phyloP scores from a whole-genome alignment of 331 rosid genomes.

The Acacia concinna region DNA sequence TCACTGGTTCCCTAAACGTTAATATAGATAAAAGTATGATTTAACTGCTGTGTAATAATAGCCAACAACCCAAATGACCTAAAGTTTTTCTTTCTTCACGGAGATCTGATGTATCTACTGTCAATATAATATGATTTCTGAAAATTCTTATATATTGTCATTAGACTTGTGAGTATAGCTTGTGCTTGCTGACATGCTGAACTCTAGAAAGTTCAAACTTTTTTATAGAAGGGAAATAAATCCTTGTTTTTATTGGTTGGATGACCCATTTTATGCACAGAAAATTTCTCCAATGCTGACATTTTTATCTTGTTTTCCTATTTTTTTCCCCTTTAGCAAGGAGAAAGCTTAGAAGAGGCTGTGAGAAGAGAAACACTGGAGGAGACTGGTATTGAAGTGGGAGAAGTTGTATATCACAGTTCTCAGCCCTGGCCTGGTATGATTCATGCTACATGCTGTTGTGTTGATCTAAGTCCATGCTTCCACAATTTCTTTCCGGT shows the following conservation, averaged over 20 bases:
- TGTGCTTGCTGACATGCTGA: conserved; percentile 8
- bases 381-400: conserved; percentile 92
- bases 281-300: not conserved
- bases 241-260: conserved; percentile 22
- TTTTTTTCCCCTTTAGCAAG: conserved; percentile 58
- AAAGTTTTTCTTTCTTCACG: conserved; percentile 13
- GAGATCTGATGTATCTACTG: conserved; percentile 8
- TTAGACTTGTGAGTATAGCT: not conserved
- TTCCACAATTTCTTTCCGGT: conserved; percentile 4
- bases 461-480: conserved; percentile 5
- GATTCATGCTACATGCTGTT: conserved; percentile 13
- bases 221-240: conserved; percentile 11
- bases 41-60: conserved; percentile 12
- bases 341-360: conserved; percentile 97
- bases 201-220: conserved; percentile 16
- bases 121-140: not conserved
- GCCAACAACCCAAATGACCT: not conserved
- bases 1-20: conserved; percentile 1
- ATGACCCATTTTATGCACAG: not conserved
- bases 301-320: conserved; percentile 22
- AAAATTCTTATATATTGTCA: not conserved
- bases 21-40: not conserved
- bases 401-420: conserved; percentile 83
- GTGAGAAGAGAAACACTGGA: conserved; percentile 97
- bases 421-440: conserved; percentile 99